Base-by-base conservation (phyloP, 495 filamentous ascomycete species). In the Tetracladium setigerum region DNA sequence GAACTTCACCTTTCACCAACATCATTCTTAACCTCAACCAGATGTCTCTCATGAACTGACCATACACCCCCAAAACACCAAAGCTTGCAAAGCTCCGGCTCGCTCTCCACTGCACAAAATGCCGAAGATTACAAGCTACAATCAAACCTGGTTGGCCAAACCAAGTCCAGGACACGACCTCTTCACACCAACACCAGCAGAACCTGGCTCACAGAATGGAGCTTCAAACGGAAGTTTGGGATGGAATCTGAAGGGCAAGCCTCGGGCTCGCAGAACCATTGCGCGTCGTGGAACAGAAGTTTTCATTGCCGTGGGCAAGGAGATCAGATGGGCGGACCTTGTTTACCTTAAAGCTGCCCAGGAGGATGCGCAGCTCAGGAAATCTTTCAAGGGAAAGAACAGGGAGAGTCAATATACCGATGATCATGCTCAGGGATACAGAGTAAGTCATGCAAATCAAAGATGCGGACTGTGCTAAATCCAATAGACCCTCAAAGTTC, bases 281-380 rank as follows among this genome's bases (percentile, higher is more conserved):
- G 89, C 86, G 6, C 77, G 72, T 33, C 69, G 87, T 38, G 86
- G 81, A 36, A 85, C 83, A 27, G 85, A 95, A 54, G 69, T 94
- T 1, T 95, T 95, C 61, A 79, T 84, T 1, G 87, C 87, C 12
- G 81, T 84, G 11, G 88, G 87, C 24, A 91, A 83, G 53, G 79
- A 94, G 62, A 86, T 95, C 32, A 73, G 88, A 58, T 95, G 89
- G 89, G 79, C 83, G 6, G 83, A 90, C 64, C 68, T 95, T 8
- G 74, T 74, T 33, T 71, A 75, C 47, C 64, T 95, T 44, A 90
- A 89, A 63, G 81, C 89, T 54, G 71, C 78, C 56, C 87, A 78
- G 73, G 75, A 56, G 30, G 46, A 56, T 78, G 56, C 70, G 73
- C 52, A 70, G 19, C 31, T 15, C 22, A 69, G 67, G 58, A 56